Evolutionary conservation across 2,329 filamentous ascomycete genomes (phyloP), one percentile per base, ranked within the genome.

Genomic region (Metarhizium brunneum): DNA sequence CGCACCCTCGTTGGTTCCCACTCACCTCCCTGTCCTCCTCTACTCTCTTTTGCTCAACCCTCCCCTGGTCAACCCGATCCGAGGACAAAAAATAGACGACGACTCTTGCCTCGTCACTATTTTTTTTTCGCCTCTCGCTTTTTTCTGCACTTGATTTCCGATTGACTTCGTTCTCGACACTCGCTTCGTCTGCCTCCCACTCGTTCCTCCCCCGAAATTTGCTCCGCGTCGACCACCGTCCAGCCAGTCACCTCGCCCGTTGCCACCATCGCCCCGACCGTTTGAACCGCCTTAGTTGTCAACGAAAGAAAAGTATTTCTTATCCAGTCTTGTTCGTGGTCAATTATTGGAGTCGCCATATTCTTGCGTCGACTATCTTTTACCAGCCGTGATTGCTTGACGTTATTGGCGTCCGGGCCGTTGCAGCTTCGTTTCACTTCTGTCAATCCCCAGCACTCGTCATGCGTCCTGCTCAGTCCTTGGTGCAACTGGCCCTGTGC

Each of bases 401-500:
- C 18, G n/a, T 30, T 52, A 13, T 10, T 18, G 13, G 40, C 40
- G 6, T 43, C 14, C 16, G 40, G 38, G 38, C 38, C 14, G 38
- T 40, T 40, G 38, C 38, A 40, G 38, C 38, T 38, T 42, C 13
- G 14, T 42, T 42, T 36, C 35, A 30, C 20, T 18, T 51, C 16
- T 14, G 11, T 40, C 38, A 16, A 16, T 14, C 38, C 38, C 13
- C 11, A 13, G 13, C 38, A 29, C 18, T 30, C 53, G 50, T 40
- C 62, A 68, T 84, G 81, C 80, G 73, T 73, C 68, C 75, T 59
- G 69, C 76, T 59, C 68, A 68, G 51, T 72, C 72, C 52, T 62
- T 81, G 54, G 67, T 76, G 65, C 73, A 76, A 48, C 64, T 81
- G 61, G 74, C 79, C 53, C 60, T 78, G 55, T 72, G 82, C 61